Conservation (phyloP, 345 rosid genomes). For the Angophora floribunda region DNA sequence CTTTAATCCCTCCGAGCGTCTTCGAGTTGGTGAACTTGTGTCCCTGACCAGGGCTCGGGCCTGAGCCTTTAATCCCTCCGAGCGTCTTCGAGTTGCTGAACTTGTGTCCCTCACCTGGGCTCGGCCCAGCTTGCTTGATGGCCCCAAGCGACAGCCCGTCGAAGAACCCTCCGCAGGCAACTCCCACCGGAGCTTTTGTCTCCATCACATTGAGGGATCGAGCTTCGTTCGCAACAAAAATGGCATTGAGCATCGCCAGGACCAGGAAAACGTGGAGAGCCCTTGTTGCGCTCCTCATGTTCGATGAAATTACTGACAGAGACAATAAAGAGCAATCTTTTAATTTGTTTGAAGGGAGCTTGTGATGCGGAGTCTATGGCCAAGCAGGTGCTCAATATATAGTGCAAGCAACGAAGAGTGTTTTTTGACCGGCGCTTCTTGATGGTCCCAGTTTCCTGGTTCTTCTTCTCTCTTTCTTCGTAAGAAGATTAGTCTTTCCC, state of each 20-base stretch:
- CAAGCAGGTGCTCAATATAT: neutral
- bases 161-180: neutral
- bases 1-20: conserved; percentile 6
- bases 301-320: neutral
- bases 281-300: neutral
- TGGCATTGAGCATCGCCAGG: neutral
- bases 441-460: neutral
- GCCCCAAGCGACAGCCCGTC: conserved; percentile 1
- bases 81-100: neutral
- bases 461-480: neutral
- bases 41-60: conserved; percentile 1
- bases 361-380: neutral
- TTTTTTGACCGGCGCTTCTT: neutral
- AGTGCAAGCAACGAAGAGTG: neutral
- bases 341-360: neutral
- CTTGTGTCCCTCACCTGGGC: conserved; percentile 6
- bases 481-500: neutral
- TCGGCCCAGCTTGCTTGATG: conserved; percentile 5
- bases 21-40: neutral
- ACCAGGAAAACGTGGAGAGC: neutral
- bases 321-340: neutral
- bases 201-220: neutral
- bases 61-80: conserved; percentile 4
- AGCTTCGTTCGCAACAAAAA: neutral
- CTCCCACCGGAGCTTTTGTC: neutral